Evolutionary conservation across 140 eudicot genomes (phyloP), one percentile per base, ranked within the genome.

Genomic region (Senecio squalidus): DNA sequence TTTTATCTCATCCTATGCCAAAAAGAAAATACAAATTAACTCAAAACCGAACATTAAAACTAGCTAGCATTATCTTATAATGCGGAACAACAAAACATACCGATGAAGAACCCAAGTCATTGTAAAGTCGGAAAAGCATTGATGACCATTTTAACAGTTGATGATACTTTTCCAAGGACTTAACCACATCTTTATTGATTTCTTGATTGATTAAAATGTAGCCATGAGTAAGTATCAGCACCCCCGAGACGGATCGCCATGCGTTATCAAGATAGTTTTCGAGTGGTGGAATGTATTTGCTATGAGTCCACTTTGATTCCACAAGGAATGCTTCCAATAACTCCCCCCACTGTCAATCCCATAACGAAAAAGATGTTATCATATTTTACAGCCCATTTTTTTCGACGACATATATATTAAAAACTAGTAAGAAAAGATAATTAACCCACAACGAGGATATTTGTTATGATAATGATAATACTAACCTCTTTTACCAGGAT

Each of bases 141-240:
- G 59, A 53, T 15, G 59, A 53, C 40, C 59, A 53, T 14, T 53
- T 53, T 10, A 11, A 11, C 27, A 53, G 59, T 26, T 53, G 14
- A 15, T 53, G 59, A 11, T 15, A 53, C 39, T 27, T 53, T 8
- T 25, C 38, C 59, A 53, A 53, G 24, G 59, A 27, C 39, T 26
- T n/a, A 5, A 15, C 5, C 15, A 6, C 39, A 27, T 53, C 40
- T 27, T 53, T 53, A 4, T 26, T 53, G 14, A n/a, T 15, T 0
- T 28, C 40, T 26, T 53, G 59, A 53, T 53, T 53, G 14, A 28
- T 15, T 53, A 26, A 53, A 6, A 15, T 26, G 59, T 53, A 53
- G 34, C 59, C 59, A 53, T 53, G 59, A 26, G 59, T 53, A 53
- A 53, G 59, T 3, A 28, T 26, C n/a, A 53, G 24, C 39, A 27